These are phyloP conservation scores for Cyberlindnera maclurae DNA, from an alignment of 805 yeast species.

Conservation along the genomic window DNA sequence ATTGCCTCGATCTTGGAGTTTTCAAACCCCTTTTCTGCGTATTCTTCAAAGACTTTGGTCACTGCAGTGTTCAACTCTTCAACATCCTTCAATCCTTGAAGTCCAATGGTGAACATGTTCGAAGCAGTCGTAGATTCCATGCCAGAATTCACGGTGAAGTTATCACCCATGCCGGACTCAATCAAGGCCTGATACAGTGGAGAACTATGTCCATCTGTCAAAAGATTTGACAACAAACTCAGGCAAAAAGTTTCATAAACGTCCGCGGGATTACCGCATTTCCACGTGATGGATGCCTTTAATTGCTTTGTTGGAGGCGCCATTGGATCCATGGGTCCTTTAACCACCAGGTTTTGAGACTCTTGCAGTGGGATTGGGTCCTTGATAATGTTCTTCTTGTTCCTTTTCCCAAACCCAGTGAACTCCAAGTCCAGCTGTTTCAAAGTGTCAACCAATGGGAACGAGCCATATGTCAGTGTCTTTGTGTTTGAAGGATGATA, in stretches of 20 bases:
- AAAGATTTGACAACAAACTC: slow-evolving; percentile 59
- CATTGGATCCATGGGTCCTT: slow-evolving; percentile 83
- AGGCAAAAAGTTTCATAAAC: slow-evolving; percentile 65
- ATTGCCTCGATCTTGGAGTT: slow-evolving; percentile 70
- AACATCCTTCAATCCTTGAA: slow-evolving; percentile 63
- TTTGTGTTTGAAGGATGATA: slow-evolving; percentile 90
- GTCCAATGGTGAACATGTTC: slow-evolving; percentile 76
- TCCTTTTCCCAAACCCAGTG: slow-evolving; percentile 45
- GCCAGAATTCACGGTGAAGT: slow-evolving; percentile 83
- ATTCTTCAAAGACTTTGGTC: slow-evolving; percentile 37
- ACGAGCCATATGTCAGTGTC: slow-evolving; percentile 82
- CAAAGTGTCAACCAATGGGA: slow-evolving; percentile 58
- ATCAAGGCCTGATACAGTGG: slow-evolving; percentile 82
- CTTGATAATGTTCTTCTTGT: slow-evolving; percentile 25
- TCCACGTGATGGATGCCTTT: slow-evolving; percentile 85
- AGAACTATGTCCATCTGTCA: slow-evolving; percentile 89
- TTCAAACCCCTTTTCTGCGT: slow-evolving; percentile 41
- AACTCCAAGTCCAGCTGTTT: slow-evolving; percentile 46
- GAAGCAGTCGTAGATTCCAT: slow-evolving; percentile 73
- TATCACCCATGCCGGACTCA: slow-evolving; percentile 79
- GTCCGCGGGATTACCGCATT: slow-evolving; percentile 65
- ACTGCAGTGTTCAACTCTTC: slow-evolving; percentile 42
- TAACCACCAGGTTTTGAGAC: slow-evolving; percentile 29
- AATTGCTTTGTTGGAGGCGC: slow-evolving; percentile 59
- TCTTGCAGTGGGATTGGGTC: slow-evolving; percentile 28